Evolutionary conservation across 2,329 filamentous ascomycete genomes (phyloP), one percentile per base, ranked within the genome.

Genomic region (Exophiala viscosa): DNA sequence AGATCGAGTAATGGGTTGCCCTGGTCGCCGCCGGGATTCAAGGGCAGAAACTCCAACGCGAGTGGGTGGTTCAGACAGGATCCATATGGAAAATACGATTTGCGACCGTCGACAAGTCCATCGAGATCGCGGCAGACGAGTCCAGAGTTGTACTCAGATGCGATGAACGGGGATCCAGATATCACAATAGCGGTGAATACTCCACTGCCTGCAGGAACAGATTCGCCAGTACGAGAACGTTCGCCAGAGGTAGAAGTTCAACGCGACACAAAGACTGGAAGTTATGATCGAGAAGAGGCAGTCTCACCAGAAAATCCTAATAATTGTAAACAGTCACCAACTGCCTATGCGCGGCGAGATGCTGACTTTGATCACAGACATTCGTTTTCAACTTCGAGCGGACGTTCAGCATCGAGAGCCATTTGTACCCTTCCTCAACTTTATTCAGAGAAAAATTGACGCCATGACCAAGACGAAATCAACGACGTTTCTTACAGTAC

Each of bases 381-480:
- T 96, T 64, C 88, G 90, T 60, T 91, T 96, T 70, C 87, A 88
- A 46, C 79, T 95, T 57, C 84, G 88, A 63, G 88, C 90, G 56
- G 90, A 96, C 74, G 87, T 95, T 28, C 88, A 92, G 65, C 90
- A 96, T 66, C 83, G 87, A 42, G 89, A 92, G 65, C 89, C 88
- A 11, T 87, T 96, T 62, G 88, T 95, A 65, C 80, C 86, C 14
- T 79, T 81, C 40, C 77, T 91, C 61, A 78, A 75, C 48, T 85
- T 83, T 55, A 61, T 90, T 54, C 82, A 82, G 59, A 76, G 72
- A 54, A 80, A 77, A 55, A 77, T 87, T 59, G 73, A 78, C 50
- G 70, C 76, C 47, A 71, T 87, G 42, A 90, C 86, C 2, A 80
- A 79, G 55, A 89, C 88, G 9, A 88, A 85, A 76, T 74, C 79